A percentile compares a stretch with the other conserved stretches of the same genome.
phyloP scores from a whole-genome alignment of 352 stramenopile genomes.

The Elongisporangium undulatum region DNA sequence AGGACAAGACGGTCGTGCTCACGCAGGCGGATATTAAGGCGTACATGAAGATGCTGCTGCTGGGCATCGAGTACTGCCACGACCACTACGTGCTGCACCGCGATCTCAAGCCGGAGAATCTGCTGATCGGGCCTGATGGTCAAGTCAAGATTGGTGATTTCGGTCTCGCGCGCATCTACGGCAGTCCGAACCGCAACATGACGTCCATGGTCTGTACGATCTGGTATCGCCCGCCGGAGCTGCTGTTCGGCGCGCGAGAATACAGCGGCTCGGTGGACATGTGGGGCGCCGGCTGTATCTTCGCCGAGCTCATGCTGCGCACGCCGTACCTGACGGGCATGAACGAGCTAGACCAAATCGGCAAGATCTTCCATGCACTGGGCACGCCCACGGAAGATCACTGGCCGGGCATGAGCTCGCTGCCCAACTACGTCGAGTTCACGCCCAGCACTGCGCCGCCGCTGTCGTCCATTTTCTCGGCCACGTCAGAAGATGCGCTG shows the following conservation, averaged over 20 bases:
- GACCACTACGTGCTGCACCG: slow-evolving; percentile 81
- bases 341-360: slow-evolving; percentile 81
- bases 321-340: slow-evolving; percentile 76
- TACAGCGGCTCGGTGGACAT: slow-evolving; percentile 87
- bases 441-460: slow-evolving; percentile 58
- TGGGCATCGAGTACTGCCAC: slow-evolving; percentile 76
- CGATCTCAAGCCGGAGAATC: slow-evolving; percentile 87
- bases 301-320: slow-evolving; percentile 83
- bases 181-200: slow-evolving; percentile 84
- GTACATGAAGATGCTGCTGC: slow-evolving; percentile 87
- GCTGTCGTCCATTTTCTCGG: slow-evolving; percentile 68
- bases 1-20: slow-evolving; percentile 85
- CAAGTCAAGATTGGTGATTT: slow-evolving; percentile 89
- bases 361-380: slow-evolving; percentile 86
- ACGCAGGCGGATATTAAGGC: slow-evolving; percentile 82
- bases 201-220: slow-evolving; percentile 88
- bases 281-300: slow-evolving; percentile 87
- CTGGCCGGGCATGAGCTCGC: slow-evolving; percentile 69
- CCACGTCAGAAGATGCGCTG: slow-evolving; percentile 66
- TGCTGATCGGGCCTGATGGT: slow-evolving; percentile 76
- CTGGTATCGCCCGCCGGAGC: slow-evolving; percentile 85
- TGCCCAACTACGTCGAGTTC: slow-evolving; percentile 83
- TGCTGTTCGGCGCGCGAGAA: slow-evolving; percentile 81
- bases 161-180: slow-evolving; percentile 80
- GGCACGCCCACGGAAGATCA: slow-evolving; percentile 74